Base-by-base conservation (phyloP, 2,329 filamentous ascomycete genomes). In the Phialophora chinensis region DNA sequence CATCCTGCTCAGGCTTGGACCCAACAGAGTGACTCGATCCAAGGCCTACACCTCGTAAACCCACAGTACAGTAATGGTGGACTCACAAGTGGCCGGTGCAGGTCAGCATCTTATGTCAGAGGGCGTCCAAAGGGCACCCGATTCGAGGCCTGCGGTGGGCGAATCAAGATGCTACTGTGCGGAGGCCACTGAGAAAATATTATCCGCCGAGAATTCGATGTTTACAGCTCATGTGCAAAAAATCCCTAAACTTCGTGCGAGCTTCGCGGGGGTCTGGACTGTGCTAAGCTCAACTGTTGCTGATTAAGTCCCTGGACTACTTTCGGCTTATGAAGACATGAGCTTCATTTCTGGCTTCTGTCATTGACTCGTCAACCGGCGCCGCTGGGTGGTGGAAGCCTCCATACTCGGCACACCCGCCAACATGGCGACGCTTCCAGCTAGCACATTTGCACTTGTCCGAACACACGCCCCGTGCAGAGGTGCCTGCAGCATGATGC, bases 91-190 rank as follows among this genome's bases (percentile, higher is more conserved):
- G 60, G 60, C 23, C 35, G 23, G 60, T 25, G 17, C 57, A 65
- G 52, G 53, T 66, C 59, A 62, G 52, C 63, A 59, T 62, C 63
- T 66, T 66, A 66, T 66, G 63, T 66, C 63, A 66, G 63, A 62
- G n/a, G 50, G n/a, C 17, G 47, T 35, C 57, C 53, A 35, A 35
- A n/a, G 14, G 29, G 14, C 42, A 49, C 23, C 12, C 12, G 47
- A 31, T 50, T 35, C 27, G 23, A 25, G 44, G 29, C 44, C n/a
- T n/a, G 17, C 11, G 17, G 17, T 17, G 44, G 27, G 29, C 17
- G 50, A 50, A 50, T 31, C 35, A 31, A 44, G 49, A 29, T 8
- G 14, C 10, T 12, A 6, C 23, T 4, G 10, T 3, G 49, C 49
- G 49, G n/a, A 25, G n/a, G 8, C 20, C 20, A 44, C 14, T 27